Base-by-base conservation (phyloP, 139 green algal genomes). In the Auxenochlorella pyrenoidosa region DNA sequence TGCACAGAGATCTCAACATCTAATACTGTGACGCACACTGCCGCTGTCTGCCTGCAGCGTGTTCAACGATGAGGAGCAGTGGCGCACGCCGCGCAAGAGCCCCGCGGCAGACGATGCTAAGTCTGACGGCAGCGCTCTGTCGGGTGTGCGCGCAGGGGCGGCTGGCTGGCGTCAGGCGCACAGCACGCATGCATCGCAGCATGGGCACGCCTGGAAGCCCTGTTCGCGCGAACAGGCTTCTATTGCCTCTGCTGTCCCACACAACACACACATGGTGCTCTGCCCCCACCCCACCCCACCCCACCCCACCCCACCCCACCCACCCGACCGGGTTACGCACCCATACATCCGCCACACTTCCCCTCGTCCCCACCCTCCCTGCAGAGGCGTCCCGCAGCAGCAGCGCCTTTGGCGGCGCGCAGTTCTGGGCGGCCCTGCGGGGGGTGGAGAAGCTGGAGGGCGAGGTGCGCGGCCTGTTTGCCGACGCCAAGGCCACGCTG, bases 391-490 rank as follows among this genome's bases (percentile, higher is more conserved):
- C 89, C 0, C 75, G 84, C 58, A 78, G 43, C 85, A 88, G 85
- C 85, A 88, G 63, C 81, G 87, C 82, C 63, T 93, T 93, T 91
- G 86, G 88, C 38, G 85, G 91, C 40, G 76, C 82, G 12, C 81
- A 87, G 58, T 93, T 94, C 41, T 96, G 93, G 91, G 38, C 43
- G 2, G 88, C 89, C 43, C 84, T 96, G 86, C 36, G 81, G 22
- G n/a, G 65, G 1, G 63, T 83, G 26, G 82, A 82, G 15, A 85
- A 60, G 24, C 30, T 95, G 72, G 91, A 94, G 82, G 76, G 68
- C 0, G 92, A 96, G 79, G 87, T 96, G 65, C 66, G 88, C 16
- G 89, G 90, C n/a, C 83, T 95, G 77, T 65, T 96, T 44, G 28
- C 54, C 10, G 94, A 97, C 34, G 91, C 93, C 0, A 88, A 91